phyloP scores from a whole-genome alignment of 1,284 basidiomycete species.

The Ganoderma sinense region DNA sequence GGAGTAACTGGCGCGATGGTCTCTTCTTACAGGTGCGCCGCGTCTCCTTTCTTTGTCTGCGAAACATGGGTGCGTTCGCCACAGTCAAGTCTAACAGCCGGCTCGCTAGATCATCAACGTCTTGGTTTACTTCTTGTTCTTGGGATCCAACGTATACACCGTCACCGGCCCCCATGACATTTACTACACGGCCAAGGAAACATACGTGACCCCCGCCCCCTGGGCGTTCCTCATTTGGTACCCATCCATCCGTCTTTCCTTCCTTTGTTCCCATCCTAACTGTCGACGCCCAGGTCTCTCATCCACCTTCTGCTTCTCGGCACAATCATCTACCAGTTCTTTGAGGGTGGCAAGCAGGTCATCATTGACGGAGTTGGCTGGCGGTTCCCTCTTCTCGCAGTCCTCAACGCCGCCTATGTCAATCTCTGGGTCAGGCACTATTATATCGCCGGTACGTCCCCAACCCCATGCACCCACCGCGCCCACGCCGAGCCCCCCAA shows the following conservation, averaged over 20 bases:
- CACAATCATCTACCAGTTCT: conserved; percentile 91
- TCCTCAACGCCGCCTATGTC: conserved; percentile 89
- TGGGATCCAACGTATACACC: conserved; percentile 90
- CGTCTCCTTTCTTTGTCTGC: conserved; percentile 19
- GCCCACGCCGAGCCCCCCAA: conserved; percentile 3
- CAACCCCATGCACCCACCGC: conserved; percentile 9
- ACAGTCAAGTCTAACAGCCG: background rate
- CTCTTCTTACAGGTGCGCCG: conserved; percentile 77
- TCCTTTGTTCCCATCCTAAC: background rate
- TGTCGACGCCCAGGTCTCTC: conserved; percentile 60
- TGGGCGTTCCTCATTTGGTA: conserved; percentile 89
- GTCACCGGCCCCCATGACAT: conserved; percentile 76
- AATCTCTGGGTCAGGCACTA: conserved; percentile 77
- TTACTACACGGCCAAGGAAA: conserved; percentile 78
- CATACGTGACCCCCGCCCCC: conserved; percentile 90
- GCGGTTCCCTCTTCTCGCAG: conserved; percentile 86
- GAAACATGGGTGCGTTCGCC: background rate
- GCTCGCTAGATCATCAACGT: conserved; percentile 75
- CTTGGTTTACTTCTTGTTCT: conserved; percentile 79
- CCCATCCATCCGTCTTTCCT: conserved; percentile 25
- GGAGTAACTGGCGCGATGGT: conserved; percentile 71
- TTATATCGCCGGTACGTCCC: conserved; percentile 72
- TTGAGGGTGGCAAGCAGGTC: conserved; percentile 77
- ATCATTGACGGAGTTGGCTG: conserved; percentile 89
- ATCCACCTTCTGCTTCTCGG: conserved; percentile 90